Evolutionary conservation across 495 filamentous ascomycete species (phyloP).

Genomic region (Jackrogersella multiformis): DNA sequence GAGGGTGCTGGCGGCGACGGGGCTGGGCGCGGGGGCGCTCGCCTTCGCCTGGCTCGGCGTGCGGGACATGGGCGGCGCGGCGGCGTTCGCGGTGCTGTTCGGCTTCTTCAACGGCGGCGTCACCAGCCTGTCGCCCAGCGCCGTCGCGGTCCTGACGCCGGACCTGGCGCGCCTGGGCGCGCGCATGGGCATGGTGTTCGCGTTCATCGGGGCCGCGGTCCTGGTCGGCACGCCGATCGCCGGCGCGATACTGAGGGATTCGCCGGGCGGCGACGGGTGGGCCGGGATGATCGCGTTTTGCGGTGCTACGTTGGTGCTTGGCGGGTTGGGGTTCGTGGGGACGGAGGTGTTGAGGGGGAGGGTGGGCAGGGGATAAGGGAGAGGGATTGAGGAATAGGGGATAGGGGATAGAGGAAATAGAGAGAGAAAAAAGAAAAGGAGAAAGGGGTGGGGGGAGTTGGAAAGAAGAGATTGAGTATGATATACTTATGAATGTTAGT

Average conservation of each 20-base stretch:
- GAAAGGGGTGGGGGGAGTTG: not conserved
- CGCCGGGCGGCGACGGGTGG: slow-evolving; percentile 8
- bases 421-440: not conserved
- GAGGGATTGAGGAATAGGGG: not conserved
- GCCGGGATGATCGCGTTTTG: slow-evolving; percentile 20
- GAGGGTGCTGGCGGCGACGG: slow-evolving; percentile 66
- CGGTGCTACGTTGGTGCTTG: slow-evolving; percentile 19
- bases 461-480: not conserved
- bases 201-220: slow-evolving; percentile 64
- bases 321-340: slow-evolving; percentile 4
- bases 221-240: slow-evolving; percentile 74
- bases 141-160: slow-evolving; percentile 66
- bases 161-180: slow-evolving; percentile 70
- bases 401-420: not conserved
- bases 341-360: slow-evolving; percentile 15
- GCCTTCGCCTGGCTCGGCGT: slow-evolving; percentile 67
- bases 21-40: slow-evolving; percentile 60
- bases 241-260: slow-evolving; percentile 56
- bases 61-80: slow-evolving; percentile 64
- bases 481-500: not conserved
- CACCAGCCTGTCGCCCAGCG: slow-evolving; percentile 68
- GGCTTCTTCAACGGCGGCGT: slow-evolving; percentile 77
- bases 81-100: slow-evolving; percentile 71
- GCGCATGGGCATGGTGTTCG: slow-evolving; percentile 72
- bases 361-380: not conserved